Conservation (phyloP, 2,329 filamentous ascomycete genomes). For the Fusarium burgessii region DNA sequence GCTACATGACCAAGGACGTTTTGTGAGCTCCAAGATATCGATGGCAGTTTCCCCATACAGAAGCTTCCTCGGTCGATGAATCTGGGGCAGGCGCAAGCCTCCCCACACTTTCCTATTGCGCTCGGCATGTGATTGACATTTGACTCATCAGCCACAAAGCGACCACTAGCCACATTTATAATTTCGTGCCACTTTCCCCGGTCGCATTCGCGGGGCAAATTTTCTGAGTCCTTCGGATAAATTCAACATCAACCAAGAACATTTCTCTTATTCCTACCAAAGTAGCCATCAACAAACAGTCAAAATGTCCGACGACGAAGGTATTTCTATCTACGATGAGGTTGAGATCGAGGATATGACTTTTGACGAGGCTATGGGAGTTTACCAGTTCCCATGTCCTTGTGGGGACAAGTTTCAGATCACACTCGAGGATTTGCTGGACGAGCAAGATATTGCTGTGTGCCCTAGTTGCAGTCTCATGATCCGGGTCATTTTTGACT, state of each 20-base stretch:
- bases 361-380: conserved; percentile 82
- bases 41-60: conserved; percentile 29
- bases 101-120: conserved; percentile 39
- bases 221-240: conserved; percentile 30
- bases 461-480: conserved; percentile 97
- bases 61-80: conserved; percentile 47
- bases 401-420: conserved; percentile 98
- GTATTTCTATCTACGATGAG: conserved; percentile 88
- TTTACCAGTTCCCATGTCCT: conserved; percentile 96
- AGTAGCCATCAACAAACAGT: background rate
- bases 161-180: conserved; percentile 15
- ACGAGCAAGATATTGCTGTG: conserved; percentile 94
- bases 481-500: conserved; percentile 94
- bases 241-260: background rate
- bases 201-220: conserved; percentile 45
- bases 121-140: conserved; percentile 48
- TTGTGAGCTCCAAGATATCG: conserved; percentile 29
- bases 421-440: conserved; percentile 82
- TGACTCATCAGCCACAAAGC: conserved; percentile 25
- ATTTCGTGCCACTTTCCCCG: conserved; percentile 34
- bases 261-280: background rate
- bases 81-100: conserved; percentile 44
- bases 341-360: conserved; percentile 99
- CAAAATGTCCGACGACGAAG: conserved; percentile 72
- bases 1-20: conserved; percentile 21